Base-by-base conservation (phyloP, 257 asterid genomes). In the Primulina huaijiensis region DNA sequence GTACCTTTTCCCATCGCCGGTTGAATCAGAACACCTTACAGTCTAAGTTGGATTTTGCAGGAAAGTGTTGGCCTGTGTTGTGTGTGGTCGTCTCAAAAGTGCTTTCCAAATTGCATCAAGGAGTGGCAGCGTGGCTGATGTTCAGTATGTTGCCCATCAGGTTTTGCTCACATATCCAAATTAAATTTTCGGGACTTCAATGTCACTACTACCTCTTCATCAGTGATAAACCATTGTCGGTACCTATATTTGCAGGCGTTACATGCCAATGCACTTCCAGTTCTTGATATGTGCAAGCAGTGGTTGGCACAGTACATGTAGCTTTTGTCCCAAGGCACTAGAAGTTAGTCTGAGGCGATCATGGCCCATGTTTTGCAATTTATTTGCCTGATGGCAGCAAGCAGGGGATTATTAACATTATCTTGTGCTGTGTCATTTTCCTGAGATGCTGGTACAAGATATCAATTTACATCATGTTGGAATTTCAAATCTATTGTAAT, bases 91-190 rank as follows among this genome's bases (percentile, higher is more conserved):
- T 62, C 96, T 93, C 57, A 93, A 93, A 79, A 89, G 96, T 83
- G 99, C 99, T 64, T 93, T 93, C 79, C 99, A 93, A 69, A 89
- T 93, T 75, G 99, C 99, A 62, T 93, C 99, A 50, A 84, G 90
- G 76, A 93, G 99, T 52, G 99, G 99, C 69, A 93, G 99, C 76
- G 97, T 93, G 50, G 97, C 99, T 60, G 99, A 93, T 78, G 99
- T 93, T 82, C 96, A 93, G 75, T 93, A 93, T 34, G 97, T 93
- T 43, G 99, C 99, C 19, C 99, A 93, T 79, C 99, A 93, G 96
- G 96, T 89, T 50, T 79, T 72, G 67, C 72, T 77, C 64, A 46
- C 38, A 57, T 76, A 76, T 58, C 73, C 60, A 62, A 60, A 31
- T 60, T 68, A 27, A 17, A 29, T 72, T 75, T 23, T 40, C 65